phyloP scores from a whole-genome alignment of 139 green algal genomes.

The Coelastrella sp. region DNA sequence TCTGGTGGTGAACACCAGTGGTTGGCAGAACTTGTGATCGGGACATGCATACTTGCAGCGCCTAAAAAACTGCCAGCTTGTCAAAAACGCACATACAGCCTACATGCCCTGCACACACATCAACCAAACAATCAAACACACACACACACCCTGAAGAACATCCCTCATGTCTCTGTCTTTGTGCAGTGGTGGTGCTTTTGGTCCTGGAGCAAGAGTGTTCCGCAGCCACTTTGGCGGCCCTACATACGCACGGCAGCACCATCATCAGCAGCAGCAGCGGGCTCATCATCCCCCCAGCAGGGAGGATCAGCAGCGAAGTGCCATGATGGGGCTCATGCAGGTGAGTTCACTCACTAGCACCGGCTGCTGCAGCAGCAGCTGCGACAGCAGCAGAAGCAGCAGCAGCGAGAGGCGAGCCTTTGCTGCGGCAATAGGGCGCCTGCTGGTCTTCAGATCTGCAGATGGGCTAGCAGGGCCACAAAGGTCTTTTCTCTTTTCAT shows the following conservation, averaged over 20 bases:
- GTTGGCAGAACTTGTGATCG: no score
- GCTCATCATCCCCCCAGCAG: constrained; percentile 33
- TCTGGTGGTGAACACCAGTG: no score
- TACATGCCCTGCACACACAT: not conserved
- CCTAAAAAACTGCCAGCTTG: no score
- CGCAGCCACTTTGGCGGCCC: constrained; percentile 45
- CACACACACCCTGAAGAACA: no score
- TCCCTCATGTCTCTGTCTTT: not conserved
- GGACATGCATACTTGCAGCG: no score
- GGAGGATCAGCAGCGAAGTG: constrained; percentile 40
- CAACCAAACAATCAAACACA: not conserved
- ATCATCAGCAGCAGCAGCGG: constrained; percentile 36
- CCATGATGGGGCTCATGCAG: constrained; percentile 33
- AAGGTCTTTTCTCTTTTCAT: no score
- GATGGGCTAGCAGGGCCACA: no score
- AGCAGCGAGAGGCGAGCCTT: not conserved
- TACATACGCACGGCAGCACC: constrained; percentile 30
- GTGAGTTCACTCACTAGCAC: not conserved
- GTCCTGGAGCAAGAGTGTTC: constrained; percentile 47
- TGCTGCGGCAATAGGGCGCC: not conserved
- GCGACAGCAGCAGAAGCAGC: constrained; percentile 47
- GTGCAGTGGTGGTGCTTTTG: constrained; percentile 37
- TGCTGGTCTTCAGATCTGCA: no score
- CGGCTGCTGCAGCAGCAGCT: constrained; percentile 33
- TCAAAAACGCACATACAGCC: no score